These are phyloP conservation scores for Saccharomycopsis sp. DNA, from an alignment of 805 yeast species.

Conservation along the genomic window DNA sequence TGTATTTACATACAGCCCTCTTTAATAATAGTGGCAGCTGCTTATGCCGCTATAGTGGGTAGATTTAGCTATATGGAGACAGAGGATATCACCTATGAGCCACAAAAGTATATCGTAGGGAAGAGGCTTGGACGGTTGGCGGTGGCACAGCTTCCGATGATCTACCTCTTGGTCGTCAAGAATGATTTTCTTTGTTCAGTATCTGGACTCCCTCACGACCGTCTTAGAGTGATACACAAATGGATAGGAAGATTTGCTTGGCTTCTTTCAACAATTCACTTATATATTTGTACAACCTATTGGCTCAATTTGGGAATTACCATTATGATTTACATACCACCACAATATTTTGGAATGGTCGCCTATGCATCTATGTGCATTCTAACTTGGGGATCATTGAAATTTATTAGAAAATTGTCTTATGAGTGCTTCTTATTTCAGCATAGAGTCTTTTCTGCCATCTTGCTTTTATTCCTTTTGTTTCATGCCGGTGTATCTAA, in stretches of 20 bases:
- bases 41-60: constrained; percentile 29
- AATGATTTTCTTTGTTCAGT: constrained; percentile 34
- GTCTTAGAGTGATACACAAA: constrained; percentile 34
- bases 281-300: constrained; percentile 30
- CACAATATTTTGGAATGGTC: constrained; percentile 44
- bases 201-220: constrained; percentile 38
- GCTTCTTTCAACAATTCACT: constrained; percentile 32
- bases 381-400: constrained; percentile 32
- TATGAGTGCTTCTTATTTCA: constrained; percentile 39
- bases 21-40: constrained; percentile 27
- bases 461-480: constrained; percentile 36
- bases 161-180: constrained; percentile 34
- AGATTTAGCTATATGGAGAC: constrained; percentile 31
- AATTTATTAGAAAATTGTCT: constrained; percentile 32
- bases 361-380: constrained; percentile 34
- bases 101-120: constrained; percentile 34
- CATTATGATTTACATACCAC: constrained; percentile 40
- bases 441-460: constrained; percentile 35
- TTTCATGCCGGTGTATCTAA: constrained; percentile 35
- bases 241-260: constrained; percentile 40
- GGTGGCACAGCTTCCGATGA: constrained; percentile 34
- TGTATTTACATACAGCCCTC: constrained; percentile 37
- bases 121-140: constrained; percentile 38
- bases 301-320: constrained; percentile 36
- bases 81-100: constrained; percentile 34